Evolutionary conservation across 306 rosid genomes (phyloP), one percentile per base, ranked within the genome.

Genomic region (Castanospermum australe): DNA sequence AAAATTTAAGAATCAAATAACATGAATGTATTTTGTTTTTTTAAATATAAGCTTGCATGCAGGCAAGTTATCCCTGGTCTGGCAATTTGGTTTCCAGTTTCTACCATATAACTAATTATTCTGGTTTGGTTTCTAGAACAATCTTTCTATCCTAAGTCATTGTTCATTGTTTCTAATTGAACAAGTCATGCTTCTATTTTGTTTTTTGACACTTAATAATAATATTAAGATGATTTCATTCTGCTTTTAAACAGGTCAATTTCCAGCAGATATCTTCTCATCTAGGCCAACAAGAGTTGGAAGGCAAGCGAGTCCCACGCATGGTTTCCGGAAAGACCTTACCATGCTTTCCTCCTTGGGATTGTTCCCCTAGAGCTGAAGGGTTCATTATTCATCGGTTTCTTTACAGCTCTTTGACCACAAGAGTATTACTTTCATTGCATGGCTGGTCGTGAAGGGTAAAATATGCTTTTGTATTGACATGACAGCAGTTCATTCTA

Each of bases 381-480:
- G 99, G 98, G 48, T 92, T 95, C 85, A 89, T 92, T 77, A 87
- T 89, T 81, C 98, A 95, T 75, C 92, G 97, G 78, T 95, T 95
- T 88, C 99, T 95, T n/a, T 84, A 87, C 98, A 14, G 99, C 93
- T 73, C 98, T 95, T 80, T 97, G 85, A 28, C 97, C 97, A 21
- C 98, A 92, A 83, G 99, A 95, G 81, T 95, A 87, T 80, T 95
- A 95, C 88, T 95, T 95, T 71, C 99, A 95, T 80, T 95, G 98
- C 81, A 95, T 95, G 99, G 98, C 98, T 66, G 98, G 99, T 67
- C 97, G 99, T 83, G 99, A 92, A 90, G 98, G 98, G 99, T 92
- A 92, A 86, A 67, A 20, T n/a, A n/a, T 47, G 55, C 42, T 86
- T 63, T 76, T 56, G 11, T 68, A 59, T 54, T 60, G 33, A 48